Base-by-base conservation (phyloP, 2,329 filamentous ascomycete genomes). In the Aspergillus sp. region DNA sequence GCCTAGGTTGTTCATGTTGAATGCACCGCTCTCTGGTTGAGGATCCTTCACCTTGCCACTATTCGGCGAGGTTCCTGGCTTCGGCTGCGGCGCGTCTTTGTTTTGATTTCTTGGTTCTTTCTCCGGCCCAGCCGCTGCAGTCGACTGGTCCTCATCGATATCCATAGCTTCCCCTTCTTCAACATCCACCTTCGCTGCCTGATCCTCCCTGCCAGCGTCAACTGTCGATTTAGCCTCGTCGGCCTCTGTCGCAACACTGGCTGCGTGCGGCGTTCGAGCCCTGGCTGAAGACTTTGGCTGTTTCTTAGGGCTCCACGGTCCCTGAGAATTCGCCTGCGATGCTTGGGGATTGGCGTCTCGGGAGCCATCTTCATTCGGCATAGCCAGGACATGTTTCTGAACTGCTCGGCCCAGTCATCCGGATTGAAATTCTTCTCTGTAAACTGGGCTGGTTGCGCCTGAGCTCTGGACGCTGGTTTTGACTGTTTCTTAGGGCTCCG, bases 1-100 rank as follows among this genome's bases (percentile, higher is more conserved):
- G 6, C 60, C 57, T 8, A 77, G 54, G 25, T 71, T 67, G 27
- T 63, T 65, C 13, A 80, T 50, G 37, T 71, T 63, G 24, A 71
- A 54, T 1, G 55, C 37, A 17, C 48, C 44, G 22, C 33, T 31
- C 5, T 46, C 40, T 22, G 34, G 17, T 13, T 40, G 40, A 2
- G 40, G 13, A 14, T 22, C 27, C 15, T 6, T 15, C 22, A 22
- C 31, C 36, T 19, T 47, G 41, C 11, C 30, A 13, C 16, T 20
- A 24, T 29, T 34, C 2, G 37, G 25, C 11, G 32, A 40, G 14
- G 32, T 34, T 11, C 34, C 36, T 25, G 34, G 26, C 30, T 34
- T 40, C 33, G 40, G 42, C 29, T 42, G 37, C 15, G 29, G 35
- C 16, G 30, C 3, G 11, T 39, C 35, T 15, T 42, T 30, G 29